These are phyloP conservation scores for Ustilago cynodontis DNA, from an alignment of 1,284 basidiomycete species.

Conservation along the genomic window DNA sequence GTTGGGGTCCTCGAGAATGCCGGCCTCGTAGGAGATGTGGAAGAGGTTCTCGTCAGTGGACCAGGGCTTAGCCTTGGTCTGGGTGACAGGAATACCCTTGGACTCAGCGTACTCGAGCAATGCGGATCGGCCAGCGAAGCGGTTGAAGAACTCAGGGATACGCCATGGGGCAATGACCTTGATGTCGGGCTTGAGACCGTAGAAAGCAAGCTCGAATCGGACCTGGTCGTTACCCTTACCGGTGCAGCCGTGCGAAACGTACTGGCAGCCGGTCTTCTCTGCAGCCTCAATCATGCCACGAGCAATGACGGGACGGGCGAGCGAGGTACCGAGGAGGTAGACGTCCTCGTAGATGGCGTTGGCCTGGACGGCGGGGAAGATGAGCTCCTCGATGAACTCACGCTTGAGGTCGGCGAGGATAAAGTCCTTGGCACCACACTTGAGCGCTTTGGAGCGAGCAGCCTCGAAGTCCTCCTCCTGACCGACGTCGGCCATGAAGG, in stretches of 20 bases:
- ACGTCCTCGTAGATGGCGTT: conserved; percentile 99
- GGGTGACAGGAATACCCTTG: conserved; percentile 91
- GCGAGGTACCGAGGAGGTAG: conserved; percentile 96
- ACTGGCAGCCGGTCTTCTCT: conserved; percentile 78
- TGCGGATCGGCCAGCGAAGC: conserved; percentile 93
- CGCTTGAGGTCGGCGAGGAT: conserved; percentile 92
- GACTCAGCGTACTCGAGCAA: conserved; percentile 90
- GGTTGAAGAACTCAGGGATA: conserved; percentile 95
- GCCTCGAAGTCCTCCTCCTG: conserved; percentile 99
- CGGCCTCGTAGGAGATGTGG: conserved; percentile 99
- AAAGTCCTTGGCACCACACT: conserved; percentile 94
- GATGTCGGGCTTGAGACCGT: conserved; percentile 97
- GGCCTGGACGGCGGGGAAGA: conserved; percentile 95
- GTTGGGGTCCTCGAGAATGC: conserved; percentile 97
- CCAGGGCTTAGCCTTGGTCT: conserved; percentile 98
- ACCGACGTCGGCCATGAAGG: conserved; percentile 99
- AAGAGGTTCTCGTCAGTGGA: conserved; percentile 96
- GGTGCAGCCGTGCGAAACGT: conserved; percentile 97
- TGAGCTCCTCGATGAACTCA: conserved; percentile 95
- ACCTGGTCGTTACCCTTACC: conserved; percentile 99
- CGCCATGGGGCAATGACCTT: conserved; percentile 99
- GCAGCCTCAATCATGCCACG: conserved; percentile 98
- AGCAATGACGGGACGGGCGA: conserved; percentile 97
- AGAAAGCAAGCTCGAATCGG: conserved; percentile 98
- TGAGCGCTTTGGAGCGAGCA: conserved; percentile 89